Evolutionary conservation across 139 green algal genomes (phyloP), one percentile per base, ranked within the genome.

Genomic region (Auxenochlorella pyrenoidosa): DNA sequence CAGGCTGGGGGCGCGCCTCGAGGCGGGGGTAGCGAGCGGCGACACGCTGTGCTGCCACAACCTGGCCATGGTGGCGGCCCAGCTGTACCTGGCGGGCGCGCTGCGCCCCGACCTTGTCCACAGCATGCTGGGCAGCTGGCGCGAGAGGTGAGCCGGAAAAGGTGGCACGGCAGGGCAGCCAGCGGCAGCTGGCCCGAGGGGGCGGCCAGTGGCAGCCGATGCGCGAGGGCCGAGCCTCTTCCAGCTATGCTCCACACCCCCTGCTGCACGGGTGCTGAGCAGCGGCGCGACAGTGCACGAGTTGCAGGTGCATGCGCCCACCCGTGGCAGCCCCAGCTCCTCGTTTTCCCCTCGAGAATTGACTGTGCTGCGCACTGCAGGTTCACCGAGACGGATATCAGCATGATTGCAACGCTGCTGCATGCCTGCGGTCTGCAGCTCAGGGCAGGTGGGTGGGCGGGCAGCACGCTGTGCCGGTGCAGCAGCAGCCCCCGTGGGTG

Each of bases 381-480:
- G 36, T 96, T 97, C 85, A 68, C 44, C 1, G 95, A 97, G 86
- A 65, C 86, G 4, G 94, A 96, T 75, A 90, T 97, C 80, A 90
- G 88, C 34, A 84, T 93, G 63, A 94, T 96, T 84, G 80, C 91
- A 18, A 90, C 88, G 8, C 68, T 96, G 83, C 91, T 97, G 59
- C 76, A 87, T 18, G 79, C 72, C 0, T 88, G 71, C n/a, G 95
- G 95, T 3, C 89, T 96, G 71, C 87, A 93, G 90, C 90, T 98
- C 28, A 85, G 95, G 26, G 79, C 88, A 41, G 80, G 80, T 76
- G 63, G 28, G 79, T 28, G 44, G 13, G 13, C 16, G 0, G 71
- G 34, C 71, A 8, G 36, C n/a, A n/a, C n/a, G n/a, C n/a, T n/a
- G n/a, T n/a, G n/a, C n/a, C n/a, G n/a, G n/a, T n/a, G n/a, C n/a